Evolutionary conservation across 768 basidiomycete species (phyloP), one percentile per base, ranked within the genome.

Genomic region (Termitomyces sp.): DNA sequence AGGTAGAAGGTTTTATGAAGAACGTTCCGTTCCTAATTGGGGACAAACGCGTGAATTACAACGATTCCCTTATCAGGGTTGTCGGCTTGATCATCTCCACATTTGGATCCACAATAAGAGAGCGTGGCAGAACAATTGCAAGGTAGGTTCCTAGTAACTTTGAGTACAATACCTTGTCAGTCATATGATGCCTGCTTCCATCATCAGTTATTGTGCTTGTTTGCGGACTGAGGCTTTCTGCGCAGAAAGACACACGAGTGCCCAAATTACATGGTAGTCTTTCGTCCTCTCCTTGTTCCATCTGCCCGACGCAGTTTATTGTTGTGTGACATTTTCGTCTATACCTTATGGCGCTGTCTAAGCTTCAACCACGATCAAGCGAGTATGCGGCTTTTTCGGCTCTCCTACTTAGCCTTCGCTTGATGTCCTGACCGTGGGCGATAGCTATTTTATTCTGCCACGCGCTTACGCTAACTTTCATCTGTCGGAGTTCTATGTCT

Each of bases 41-140:
- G 66, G 60, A 67, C 63, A 69, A 69, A 65, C 67, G 47, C 28
- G 69, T 67, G 68, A 62, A 59, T 55, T 62, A 69, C 70, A 65
- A 67, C 54, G 61, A 55, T 56, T 69, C 61, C 67, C 69, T 61
- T 65, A 64, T 70, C 56, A 63, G 66, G 60, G 28, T 21, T 39
- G 35, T 30, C 40, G n/a, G 14, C 28, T 30, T 40, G 52, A 49
- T 55, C 59, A 67, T 23, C 34, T 39, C 34, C 48, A 50, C 25
- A 34, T 34, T 50, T 16, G 23, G 25, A 39, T 51, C 25, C 25
- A 39, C 37, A 40, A 51, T 39, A 51, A 27, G 5, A 51, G 37
- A 21, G 50, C 50, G 50, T 51, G 50, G 50, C 25, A 39, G 50
- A 39, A 51, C 35, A 39, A 51, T 50, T 51, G 25, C 50, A 51